Base-by-base conservation (phyloP, 2,329 filamentous ascomycete genomes). In the Talaromyces piceae region DNA sequence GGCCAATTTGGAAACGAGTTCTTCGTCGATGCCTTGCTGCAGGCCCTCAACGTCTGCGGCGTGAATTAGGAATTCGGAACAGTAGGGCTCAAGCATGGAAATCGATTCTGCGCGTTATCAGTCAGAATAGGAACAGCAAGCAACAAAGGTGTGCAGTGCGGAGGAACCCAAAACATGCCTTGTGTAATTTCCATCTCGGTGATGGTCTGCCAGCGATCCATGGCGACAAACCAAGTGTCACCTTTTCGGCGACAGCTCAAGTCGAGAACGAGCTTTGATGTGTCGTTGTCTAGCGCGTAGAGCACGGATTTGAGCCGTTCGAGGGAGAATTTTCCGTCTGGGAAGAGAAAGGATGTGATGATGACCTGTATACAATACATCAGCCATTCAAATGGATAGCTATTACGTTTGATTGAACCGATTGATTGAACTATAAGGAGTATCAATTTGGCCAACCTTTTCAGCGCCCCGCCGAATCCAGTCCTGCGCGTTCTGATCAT, bases 121-220 rank as follows among this genome's bases (percentile, higher is more conserved):
- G 16, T 30, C 13, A 41, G 39, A 41, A 11, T 22, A 3, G 3
- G n/a, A 6, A 41, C 37, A 11, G 3, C 4, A 31, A 4, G 11
- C 2, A 28, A 7, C 26, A 3, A 28, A 12, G 28, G 25, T 28
- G 13, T 13, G 50, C 41, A 28, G 2, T 28, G 6, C 3, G 26
- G 26, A 3, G 3, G 26, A 28, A 28, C 26, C 45, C 16, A n/a
- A 11, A n/a, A 47, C 70, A 51, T 72, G 91, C 91, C 87, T 77
- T 87, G 77, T 57, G 85, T 91, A 57, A 98, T 83, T 66, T 96
- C 89, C 83, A 95, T 95, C 63, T 96, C 88, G 1, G 93, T 97
- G 51, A 97, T 85, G 1, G 89, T 95, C 76, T 97, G 93, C 93
- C 93, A 98, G 69, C 95, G 95, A 70, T 98, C 88, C 86, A 95